Base-by-base conservation (phyloP, 805 yeast genomes). In the Torulaspora quercuum region DNA sequence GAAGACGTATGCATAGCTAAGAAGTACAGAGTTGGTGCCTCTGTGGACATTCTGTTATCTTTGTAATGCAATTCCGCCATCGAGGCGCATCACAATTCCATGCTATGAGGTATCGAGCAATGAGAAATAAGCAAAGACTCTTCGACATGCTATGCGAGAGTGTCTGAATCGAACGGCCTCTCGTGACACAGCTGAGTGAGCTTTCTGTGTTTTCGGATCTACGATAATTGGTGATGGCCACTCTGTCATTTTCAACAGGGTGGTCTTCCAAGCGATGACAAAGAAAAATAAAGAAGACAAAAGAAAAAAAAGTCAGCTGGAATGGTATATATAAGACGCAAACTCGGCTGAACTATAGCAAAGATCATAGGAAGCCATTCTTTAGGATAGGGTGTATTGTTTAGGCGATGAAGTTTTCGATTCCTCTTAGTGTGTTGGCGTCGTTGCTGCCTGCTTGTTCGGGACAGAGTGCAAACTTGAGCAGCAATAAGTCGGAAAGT, bases 1-100 rank as follows among this genome's bases (percentile, higher is more conserved):
- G 73, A 70, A 37, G 95, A 87, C 53, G 78, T 87, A 3, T 71
- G 87, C 20, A 61, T 64, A 2, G 75, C 80, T 57, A 82, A 80
- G 53, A 70, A 75, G 44, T 81, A 82, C 20, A 68, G 80, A 33
- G 67, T 83, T 5, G 94, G 88, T 19, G 73, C 71, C 7, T 82
- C 89, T 33, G 81, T 87, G 6, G 95, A 86, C 53, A 48, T 50
- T n/a, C 34, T 59, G 30, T 44, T 60, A 28, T 45, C 57, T 11
- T 37, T 60, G 13, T 53, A 49, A 30, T n/a, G 4, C 2, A 22
- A 10, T 24, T 29, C 19, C 25, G 25, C n/a, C n/a, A n/a, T n/a
- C n/a, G n/a, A n/a, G n/a, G n/a, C n/a, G n/a, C n/a, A n/a, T n/a
- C n/a, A n/a, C n/a, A n/a, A n/a, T n/a, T n/a, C n/a, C n/a, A n/a